Percentiles rank a stretch among this genome's conserved stretches.
phyloP scores from a whole-genome alignment of 2,329 filamentous ascomycete species.

The Berkeleyomyces basicola region DNA sequence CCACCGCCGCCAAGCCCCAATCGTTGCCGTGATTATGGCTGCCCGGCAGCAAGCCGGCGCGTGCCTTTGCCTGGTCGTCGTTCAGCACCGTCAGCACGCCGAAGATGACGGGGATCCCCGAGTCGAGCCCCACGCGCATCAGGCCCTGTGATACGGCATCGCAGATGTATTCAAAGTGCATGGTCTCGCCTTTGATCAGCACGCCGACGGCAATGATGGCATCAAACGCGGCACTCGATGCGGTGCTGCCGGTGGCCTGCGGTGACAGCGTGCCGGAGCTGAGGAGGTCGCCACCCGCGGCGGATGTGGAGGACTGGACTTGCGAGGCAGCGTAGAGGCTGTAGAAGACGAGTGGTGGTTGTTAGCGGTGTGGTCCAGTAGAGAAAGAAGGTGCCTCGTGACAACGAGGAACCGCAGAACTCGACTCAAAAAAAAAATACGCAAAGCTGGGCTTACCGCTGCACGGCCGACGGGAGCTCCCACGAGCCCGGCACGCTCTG shows the following conservation, averaged over 20 bases:
- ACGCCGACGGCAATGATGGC: conserved; percentile 91
- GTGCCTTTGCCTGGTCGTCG: conserved; percentile 72
- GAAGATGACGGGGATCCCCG: conserved; percentile 77
- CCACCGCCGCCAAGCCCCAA: conserved; percentile 88
- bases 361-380: background rate
- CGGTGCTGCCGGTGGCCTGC: conserved; percentile 23
- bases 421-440: background rate
- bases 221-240: conserved; percentile 56
- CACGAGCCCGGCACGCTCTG: conserved; percentile 88
- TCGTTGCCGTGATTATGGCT: conserved; percentile 97
- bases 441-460: conserved; percentile 40
- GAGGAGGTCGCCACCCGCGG: conserved; percentile 61
- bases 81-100: conserved; percentile 77
- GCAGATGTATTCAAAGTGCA: conserved; percentile 98
- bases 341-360: background rate
- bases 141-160: conserved; percentile 80
- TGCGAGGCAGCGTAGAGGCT: conserved; percentile 77
- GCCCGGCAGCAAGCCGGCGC: conserved; percentile 68
- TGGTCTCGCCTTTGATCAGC: conserved; percentile 95
- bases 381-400: background rate
- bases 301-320: conserved; percentile 53
- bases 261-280: conserved; percentile 45
- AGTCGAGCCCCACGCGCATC: conserved; percentile 87
- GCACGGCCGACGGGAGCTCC: conserved; percentile 81
- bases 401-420: background rate